A percentile compares a stretch with the other conserved stretches of the same genome.
Conservation (phyloP, 345 rosid genomes). For the Crucihimalaya himalaica region DNA sequence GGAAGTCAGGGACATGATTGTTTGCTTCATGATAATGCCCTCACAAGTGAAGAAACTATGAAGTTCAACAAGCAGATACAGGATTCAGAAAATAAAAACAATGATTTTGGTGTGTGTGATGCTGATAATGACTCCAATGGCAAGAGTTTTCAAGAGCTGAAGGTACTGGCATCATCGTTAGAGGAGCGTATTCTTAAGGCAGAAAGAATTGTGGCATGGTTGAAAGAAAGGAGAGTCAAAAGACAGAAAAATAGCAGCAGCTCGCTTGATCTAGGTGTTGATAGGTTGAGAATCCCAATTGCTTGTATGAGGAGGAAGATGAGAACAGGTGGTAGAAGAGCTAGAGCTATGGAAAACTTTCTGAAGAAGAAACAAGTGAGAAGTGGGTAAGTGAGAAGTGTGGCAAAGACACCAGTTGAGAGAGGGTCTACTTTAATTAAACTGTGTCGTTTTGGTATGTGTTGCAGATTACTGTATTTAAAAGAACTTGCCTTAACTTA, state of each 20-base stretch:
- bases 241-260: not conserved
- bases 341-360: no score
- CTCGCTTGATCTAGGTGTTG: not conserved
- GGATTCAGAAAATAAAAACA: not conserved
- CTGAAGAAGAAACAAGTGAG: no score
- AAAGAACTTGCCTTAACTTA: no score
- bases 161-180: not conserved
- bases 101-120: not conserved
- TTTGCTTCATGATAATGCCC: not conserved
- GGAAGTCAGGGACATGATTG: not conserved
- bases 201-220: not conserved
- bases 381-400: no score
- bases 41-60: slow-evolving; percentile 3
- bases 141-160: not conserved
- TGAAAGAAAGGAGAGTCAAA: not conserved
- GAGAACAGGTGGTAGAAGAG: no score
- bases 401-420: no score
- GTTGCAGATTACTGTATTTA: no score
- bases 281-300: no score
- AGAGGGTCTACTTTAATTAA: no score
- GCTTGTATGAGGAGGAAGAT: no score
- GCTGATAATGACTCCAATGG: not conserved
- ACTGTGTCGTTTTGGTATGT: no score
- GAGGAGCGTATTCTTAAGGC: not conserved
- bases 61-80: not conserved